A percentile compares a stretch with the other conserved stretches of the same genome.
Conservation (phyloP, 2,329 filamentous ascomycete species). For the Pezicula radicicola region DNA sequence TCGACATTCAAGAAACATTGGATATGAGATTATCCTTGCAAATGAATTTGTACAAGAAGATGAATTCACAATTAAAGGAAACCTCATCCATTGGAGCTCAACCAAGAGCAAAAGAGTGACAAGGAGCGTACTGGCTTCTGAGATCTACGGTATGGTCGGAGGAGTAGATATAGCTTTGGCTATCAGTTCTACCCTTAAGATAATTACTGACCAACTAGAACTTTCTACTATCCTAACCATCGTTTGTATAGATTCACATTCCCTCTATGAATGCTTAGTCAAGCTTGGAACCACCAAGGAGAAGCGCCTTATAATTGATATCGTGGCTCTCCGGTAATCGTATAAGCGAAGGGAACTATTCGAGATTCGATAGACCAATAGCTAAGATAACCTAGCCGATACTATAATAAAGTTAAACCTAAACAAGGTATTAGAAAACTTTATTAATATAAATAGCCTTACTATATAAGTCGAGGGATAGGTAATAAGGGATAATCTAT, state of each 20-base stretch:
- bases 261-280: constrained; percentile 13
- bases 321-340: constrained; percentile 13
- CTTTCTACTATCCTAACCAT: constrained; percentile 6
- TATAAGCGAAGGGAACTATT: constrained; percentile 13
- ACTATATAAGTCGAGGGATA: constrained; percentile 1
- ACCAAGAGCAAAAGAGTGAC: constrained; percentile 14
- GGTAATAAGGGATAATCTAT: constrained; percentile 3
- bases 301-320: constrained; percentile 17
- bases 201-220: constrained; percentile 1
- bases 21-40: constrained; percentile 13
- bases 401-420: constrained; percentile 8
- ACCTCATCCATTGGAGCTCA: constrained; percentile 12
- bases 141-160: constrained; percentile 12
- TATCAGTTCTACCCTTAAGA: constrained; percentile 4
- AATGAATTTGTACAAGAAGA: constrained; percentile 6
- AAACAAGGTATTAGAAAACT: constrained; percentile 5
- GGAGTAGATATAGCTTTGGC: constrained; percentile 9
- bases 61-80: constrained; percentile 7
- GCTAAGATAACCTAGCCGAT: constrained; percentile 9
- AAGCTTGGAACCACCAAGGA: constrained; percentile 15
- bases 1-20: too few relatives aligned
- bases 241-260: constrained; percentile 14
- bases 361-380: constrained; percentile 15
- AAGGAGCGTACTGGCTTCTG: constrained; percentile 8
- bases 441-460: constrained; percentile 10